A percentile compares a stretch with the other conserved stretches of the same genome.
Conservation (phyloP, 768 basidiomycete genomes). For the Butyriboletus loyo region DNA sequence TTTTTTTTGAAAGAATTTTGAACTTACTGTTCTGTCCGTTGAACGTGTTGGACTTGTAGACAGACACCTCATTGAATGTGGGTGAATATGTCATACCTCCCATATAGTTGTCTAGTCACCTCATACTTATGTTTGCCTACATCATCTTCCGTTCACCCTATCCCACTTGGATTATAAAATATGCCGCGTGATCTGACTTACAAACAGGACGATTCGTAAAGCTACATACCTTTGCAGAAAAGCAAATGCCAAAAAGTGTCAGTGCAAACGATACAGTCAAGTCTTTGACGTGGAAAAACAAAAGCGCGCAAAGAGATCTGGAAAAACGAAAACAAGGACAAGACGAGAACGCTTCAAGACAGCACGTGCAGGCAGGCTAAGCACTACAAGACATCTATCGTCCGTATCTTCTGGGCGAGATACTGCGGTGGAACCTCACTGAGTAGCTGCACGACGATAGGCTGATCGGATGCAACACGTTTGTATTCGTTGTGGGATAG, state of each 20-base stretch:
- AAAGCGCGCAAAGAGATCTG: neutral
- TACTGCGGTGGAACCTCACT: neutral
- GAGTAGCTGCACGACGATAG: neutral
- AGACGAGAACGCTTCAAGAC: neutral
- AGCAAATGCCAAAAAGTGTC: no score
- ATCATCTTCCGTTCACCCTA: neutral
- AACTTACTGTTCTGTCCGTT: neutral
- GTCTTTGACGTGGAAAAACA: no score
- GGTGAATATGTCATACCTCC: no score
- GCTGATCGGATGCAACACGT: no score
- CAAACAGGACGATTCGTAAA: no score
- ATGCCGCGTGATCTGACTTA: no score
- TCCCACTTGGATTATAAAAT: no score
- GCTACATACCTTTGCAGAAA: no score
- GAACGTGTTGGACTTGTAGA: no score
- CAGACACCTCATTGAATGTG: conserved; percentile 3
- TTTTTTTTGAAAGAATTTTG: neutral
- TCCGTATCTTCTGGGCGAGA: neutral
- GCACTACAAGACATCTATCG: neutral
- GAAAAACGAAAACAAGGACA: no score
- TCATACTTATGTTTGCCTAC: neutral
- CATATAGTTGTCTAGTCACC: no score
- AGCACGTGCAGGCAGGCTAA: neutral
- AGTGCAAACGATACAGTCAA: no score
- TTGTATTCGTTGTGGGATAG: neutral